These are phyloP conservation scores for Alternaria postmessia DNA, from an alignment of 2,329 filamentous ascomycete genomes.

Conservation along the genomic window DNA sequence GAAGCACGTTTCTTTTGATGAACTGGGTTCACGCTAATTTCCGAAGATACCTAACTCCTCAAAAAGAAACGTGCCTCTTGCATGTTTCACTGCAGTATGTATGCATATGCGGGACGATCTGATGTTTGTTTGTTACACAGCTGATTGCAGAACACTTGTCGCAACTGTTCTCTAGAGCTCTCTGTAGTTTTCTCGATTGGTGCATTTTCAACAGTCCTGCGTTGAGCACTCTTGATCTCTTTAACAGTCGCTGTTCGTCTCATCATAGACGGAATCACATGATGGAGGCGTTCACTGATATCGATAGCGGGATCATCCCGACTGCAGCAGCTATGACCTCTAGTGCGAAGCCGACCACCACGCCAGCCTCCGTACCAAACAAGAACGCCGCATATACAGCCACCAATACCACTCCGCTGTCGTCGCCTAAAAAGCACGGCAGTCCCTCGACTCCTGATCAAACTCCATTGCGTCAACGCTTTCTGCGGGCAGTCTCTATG, in stretches of 20 bases:
- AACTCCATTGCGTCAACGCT: conserved; percentile 25
- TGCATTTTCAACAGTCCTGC: background rate
- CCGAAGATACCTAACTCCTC: conserved; percentile 4
- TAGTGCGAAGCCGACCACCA: conserved; percentile 7
- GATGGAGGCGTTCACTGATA: conserved; percentile 18
- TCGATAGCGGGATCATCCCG: background rate
- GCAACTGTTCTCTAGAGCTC: conserved; percentile 8
- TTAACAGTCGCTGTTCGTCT: conserved; percentile 1
- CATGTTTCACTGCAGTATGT: conserved; percentile 34
- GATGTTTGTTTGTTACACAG: conserved; percentile 39
- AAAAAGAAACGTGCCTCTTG: conserved; percentile 9
- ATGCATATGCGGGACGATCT: conserved; percentile 21
- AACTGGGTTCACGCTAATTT: conserved; percentile 6
- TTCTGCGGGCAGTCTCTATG: conserved; percentile 28
- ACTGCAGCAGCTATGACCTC: conserved; percentile 9
- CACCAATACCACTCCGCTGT: conserved; percentile 8
- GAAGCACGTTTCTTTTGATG: conserved; percentile 7
- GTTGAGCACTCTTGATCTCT: background rate
- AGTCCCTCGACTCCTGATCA: conserved; percentile 1
- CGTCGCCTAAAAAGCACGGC: conserved; percentile 8
- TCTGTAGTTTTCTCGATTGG: background rate
- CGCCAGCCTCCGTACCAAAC: conserved; percentile 8
- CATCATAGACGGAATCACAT: conserved; percentile 13
- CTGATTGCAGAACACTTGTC: conserved; percentile 26
- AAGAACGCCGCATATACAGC: conserved; percentile 17